phyloP scores from a whole-genome alignment of 768 basidiomycete genomes.

The Tylopilus cervinicoccineus region DNA sequence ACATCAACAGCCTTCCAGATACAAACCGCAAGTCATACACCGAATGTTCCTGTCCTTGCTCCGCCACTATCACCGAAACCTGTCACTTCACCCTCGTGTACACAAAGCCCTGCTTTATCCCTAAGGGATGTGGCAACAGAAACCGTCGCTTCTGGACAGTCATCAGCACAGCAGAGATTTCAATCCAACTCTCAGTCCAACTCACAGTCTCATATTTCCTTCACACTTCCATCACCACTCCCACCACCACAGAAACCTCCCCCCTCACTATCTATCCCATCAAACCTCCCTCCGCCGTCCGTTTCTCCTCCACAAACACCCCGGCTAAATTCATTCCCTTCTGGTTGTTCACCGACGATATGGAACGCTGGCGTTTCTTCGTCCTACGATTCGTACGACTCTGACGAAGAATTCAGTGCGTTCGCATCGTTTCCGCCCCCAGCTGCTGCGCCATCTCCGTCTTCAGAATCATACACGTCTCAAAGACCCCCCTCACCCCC shows the following conservation, averaged over 20 bases:
- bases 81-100: constrained; percentile 17
- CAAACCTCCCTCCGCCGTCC: constrained; percentile 30
- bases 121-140: constrained; percentile 1
- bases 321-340: constrained; percentile 13
- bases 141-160: not conserved
- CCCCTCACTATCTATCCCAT: constrained; percentile 23
- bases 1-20: not conserved
- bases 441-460: constrained; percentile 3
- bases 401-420: constrained; percentile 52
- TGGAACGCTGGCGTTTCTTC: constrained; percentile 3
- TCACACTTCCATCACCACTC: constrained; percentile 23
- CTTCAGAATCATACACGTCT: constrained; percentile 6
- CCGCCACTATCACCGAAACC: constrained; percentile 31
- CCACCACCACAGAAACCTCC: constrained; percentile 23
- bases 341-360: constrained; percentile 8
- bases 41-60: constrained; percentile 12
- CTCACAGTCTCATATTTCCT: constrained; percentile 16
- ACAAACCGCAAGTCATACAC: not conserved
- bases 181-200: constrained; percentile 18
- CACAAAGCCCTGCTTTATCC: constrained; percentile 14
- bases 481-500: constrained; percentile 23
- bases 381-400: constrained; percentile 22
- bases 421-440: constrained; percentile 35
- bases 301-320: constrained; percentile 32
- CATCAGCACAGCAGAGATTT: constrained; percentile 11